Conservation (phyloP, 2,329 filamentous ascomycete species). For the Fusarium foetens region DNA sequence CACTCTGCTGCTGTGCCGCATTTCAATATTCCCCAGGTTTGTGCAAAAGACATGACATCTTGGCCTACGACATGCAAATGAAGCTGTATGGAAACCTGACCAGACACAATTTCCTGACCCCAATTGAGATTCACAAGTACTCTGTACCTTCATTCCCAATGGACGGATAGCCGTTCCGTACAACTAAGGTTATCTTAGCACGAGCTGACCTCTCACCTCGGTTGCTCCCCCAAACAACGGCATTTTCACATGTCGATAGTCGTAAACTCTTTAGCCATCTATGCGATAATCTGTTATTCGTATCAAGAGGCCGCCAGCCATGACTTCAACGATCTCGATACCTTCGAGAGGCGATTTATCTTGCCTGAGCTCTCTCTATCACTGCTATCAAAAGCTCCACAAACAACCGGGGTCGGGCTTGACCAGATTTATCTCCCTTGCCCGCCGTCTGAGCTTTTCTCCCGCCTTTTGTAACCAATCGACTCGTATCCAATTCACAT, state of each 20-base stretch:
- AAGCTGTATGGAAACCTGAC: slow-evolving; percentile 12
- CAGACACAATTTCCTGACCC: background rate
- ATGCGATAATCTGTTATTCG: slow-evolving; percentile 13
- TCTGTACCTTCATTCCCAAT: background rate
- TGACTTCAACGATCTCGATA: slow-evolving; percentile 1
- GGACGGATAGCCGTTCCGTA: slow-evolving; percentile 1
- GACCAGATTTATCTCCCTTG: slow-evolving; percentile 34
- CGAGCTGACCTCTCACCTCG: slow-evolving; percentile 25
- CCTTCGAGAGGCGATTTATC: background rate
- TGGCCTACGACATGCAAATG: slow-evolving; percentile 12
- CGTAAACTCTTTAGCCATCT: slow-evolving; percentile 8
- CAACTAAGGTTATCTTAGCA: slow-evolving; percentile 40
- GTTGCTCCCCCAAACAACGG: background rate
- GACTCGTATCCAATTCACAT: slow-evolving; percentile 32
- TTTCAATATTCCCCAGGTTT: slow-evolving; percentile 22
- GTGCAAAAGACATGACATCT: background rate
- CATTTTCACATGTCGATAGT: slow-evolving; percentile 29
- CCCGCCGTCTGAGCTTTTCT: slow-evolving; percentile 21
- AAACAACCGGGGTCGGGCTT: slow-evolving; percentile 16
- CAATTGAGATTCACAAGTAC: slow-evolving; percentile 12
- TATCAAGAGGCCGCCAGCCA: slow-evolving; percentile 2
- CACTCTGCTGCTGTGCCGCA: slow-evolving; percentile 9
- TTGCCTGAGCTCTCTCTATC: background rate
- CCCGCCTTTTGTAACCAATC: slow-evolving; percentile 25
- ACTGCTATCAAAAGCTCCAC: slow-evolving; percentile 24